Conservation (phyloP, 768 basidiomycete genomes). For the Nevesoporus exiguus region DNA sequence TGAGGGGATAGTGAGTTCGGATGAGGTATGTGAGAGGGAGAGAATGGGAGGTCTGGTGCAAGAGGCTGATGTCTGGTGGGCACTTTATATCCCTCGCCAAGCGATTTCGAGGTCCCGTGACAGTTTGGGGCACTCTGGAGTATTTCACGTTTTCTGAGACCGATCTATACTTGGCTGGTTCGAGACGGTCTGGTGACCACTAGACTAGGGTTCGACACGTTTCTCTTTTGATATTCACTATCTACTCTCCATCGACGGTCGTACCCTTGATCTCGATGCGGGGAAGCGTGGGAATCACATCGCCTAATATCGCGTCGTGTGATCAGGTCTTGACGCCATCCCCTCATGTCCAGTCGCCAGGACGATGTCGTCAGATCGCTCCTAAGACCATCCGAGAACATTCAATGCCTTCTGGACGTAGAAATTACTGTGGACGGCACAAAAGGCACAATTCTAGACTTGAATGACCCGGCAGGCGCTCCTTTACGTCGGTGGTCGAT, state of each 20-base stretch:
- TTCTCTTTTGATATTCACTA: background rate
- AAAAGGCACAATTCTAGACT: background rate
- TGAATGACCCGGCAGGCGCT: background rate
- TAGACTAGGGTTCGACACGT: too few relatives aligned
- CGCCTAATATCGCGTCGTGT: slow-evolving; percentile 6
- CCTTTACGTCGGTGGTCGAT: slow-evolving; percentile 22
- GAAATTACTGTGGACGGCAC: slow-evolving; percentile 15
- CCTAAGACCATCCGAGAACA: slow-evolving; percentile 43
- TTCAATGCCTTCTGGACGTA: slow-evolving; percentile 43
- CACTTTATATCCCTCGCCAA: slow-evolving; percentile 23
- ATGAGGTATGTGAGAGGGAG: background rate
- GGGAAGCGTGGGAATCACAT: slow-evolving; percentile 30
- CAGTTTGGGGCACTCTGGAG: background rate
- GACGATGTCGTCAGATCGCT: slow-evolving; percentile 20
- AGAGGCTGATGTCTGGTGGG: background rate
- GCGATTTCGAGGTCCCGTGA: background rate
- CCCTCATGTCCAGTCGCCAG: slow-evolving; percentile 10
- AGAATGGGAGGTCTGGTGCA: background rate
- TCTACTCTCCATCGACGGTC: background rate
- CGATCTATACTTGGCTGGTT: background rate
- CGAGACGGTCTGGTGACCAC: background rate
- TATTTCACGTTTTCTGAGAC: background rate
- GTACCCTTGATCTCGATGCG: slow-evolving; percentile 10
- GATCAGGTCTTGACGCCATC: background rate
- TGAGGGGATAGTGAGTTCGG: slow-evolving; percentile 29